Percentiles rank a stretch among this genome's conserved stretches.
Evolutionary conservation across 2,329 filamentous ascomycete genomes (phyloP).

Genomic region (Emergomyces orientalis): DNA sequence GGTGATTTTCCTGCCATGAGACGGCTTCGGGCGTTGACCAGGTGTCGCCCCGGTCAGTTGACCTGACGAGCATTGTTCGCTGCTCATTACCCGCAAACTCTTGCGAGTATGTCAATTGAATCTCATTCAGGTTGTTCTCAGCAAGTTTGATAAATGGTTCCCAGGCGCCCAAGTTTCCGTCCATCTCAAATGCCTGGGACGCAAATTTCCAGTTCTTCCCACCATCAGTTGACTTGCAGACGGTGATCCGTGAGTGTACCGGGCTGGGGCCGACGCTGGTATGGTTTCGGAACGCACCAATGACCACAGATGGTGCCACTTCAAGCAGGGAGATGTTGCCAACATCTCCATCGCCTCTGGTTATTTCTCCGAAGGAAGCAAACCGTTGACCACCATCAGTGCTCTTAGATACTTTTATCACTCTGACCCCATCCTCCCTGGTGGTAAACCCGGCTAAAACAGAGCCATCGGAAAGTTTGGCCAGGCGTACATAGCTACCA

Average conservation of each 20-base stretch:
- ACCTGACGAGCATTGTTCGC: slow-evolving; percentile 42
- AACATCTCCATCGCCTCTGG: slow-evolving; percentile 36
- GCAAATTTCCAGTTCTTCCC: slow-evolving; percentile 38
- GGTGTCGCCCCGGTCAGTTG: slow-evolving; percentile 34
- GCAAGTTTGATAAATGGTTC: slow-evolving; percentile 43
- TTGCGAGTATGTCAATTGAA: slow-evolving; percentile 41
- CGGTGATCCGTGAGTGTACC: slow-evolving; percentile 42
- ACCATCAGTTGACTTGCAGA: slow-evolving; percentile 40
- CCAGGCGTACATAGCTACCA: slow-evolving; percentile 43
- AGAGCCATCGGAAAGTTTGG: slow-evolving; percentile 37
- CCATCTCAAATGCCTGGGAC: slow-evolving; percentile 38
- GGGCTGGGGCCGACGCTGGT: slow-evolving; percentile 27
- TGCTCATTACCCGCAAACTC: slow-evolving; percentile 41
- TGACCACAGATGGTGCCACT: slow-evolving; percentile 27
- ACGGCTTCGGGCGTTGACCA: slow-evolving; percentile 39
- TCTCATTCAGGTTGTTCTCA: slow-evolving; percentile 22
- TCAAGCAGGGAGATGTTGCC: slow-evolving; percentile 43
- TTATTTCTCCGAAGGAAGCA: slow-evolving; percentile 35
- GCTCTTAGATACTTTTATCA: slow-evolving; percentile 38
- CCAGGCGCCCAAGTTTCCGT: slow-evolving; percentile 36
- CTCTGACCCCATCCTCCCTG: slow-evolving; percentile 29
- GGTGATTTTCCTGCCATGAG: slow-evolving; percentile 29
- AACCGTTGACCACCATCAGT: slow-evolving; percentile 38
- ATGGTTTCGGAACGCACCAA: slow-evolving; percentile 45
- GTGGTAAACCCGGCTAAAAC: slow-evolving; percentile 41